A percentile compares a stretch with the other conserved stretches of the same genome.
phyloP scores from a whole-genome alignment of 148 eudicot genomes.

The Fallopia convolvulus region DNA sequence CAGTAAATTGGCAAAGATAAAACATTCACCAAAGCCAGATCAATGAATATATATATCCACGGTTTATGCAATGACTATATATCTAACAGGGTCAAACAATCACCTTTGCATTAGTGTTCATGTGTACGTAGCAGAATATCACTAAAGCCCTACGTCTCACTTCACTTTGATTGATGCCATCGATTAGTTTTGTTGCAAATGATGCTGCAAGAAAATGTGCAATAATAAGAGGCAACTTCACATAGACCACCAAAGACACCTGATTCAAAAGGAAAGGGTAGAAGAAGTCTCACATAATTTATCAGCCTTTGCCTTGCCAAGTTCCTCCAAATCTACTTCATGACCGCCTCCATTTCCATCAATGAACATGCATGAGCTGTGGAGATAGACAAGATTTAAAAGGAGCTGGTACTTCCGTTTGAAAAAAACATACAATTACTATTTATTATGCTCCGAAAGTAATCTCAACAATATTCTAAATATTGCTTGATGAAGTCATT shows the following conservation, averaged over 20 bases:
- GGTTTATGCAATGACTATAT: too few species aligned
- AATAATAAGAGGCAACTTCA: not conserved
- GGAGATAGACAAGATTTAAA: not conserved
- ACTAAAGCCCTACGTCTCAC: conserved; percentile 73
- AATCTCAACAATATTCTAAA: not conserved
- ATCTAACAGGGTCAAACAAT: conserved; percentile 11
- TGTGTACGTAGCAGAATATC: conserved; percentile 51
- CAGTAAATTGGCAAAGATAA: not conserved
- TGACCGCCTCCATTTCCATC: conserved; percentile 50
- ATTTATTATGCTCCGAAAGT: not conserved
- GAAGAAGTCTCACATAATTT: conserved; percentile 46
- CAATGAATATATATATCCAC: too few species aligned
- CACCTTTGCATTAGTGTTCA: conserved; percentile 63
- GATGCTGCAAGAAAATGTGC: conserved; percentile 40
- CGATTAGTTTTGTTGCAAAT: conserved; percentile 60
- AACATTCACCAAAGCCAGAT: too few species aligned
- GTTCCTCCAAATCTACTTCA: conserved; percentile 52
- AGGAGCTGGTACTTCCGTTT: not conserved
- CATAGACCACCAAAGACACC: not conserved
- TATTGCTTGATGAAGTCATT: too few species aligned
- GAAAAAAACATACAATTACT: not conserved
- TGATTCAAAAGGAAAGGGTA: not conserved
- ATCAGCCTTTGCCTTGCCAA: conserved; percentile 59
- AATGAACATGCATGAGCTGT: conserved; percentile 59
- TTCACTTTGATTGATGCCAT: conserved; percentile 87